A percentile compares a stretch with the other conserved stretches of the same genome.
phyloP scores from a whole-genome alignment of 2,329 filamentous ascomycete genomes.

The Fusarium multiceps region DNA sequence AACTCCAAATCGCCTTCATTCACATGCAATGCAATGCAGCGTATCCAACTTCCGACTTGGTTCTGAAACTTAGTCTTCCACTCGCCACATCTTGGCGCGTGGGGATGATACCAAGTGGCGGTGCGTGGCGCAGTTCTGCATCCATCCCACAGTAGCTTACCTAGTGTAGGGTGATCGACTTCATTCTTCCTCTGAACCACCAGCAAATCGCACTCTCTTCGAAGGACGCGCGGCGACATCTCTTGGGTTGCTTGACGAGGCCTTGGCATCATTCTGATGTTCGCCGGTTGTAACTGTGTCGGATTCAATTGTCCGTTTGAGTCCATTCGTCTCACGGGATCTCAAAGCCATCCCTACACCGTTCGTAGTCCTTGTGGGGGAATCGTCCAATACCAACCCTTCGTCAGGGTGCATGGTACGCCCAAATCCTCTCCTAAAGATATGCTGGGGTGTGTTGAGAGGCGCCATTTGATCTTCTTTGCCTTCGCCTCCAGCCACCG shows the following conservation, averaged over 20 bases:
- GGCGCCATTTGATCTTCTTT: slow-evolving; percentile 61
- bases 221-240: slow-evolving; percentile 43
- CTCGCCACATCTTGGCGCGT: slow-evolving; percentile 23
- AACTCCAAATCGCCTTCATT: slow-evolving; percentile 15
- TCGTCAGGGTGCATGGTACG: slow-evolving; percentile 57
- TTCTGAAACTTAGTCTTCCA: slow-evolving; percentile 34
- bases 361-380: slow-evolving; percentile 18
- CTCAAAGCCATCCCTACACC: slow-evolving; percentile 8
- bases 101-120: slow-evolving; percentile 7
- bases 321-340: slow-evolving; percentile 21
- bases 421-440: slow-evolving; percentile 65
- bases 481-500: slow-evolving; percentile 46
- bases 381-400: slow-evolving; percentile 53
- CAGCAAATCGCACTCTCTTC: slow-evolving; percentile 50
- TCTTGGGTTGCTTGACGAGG: slow-evolving; percentile 22
- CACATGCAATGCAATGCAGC: slow-evolving; percentile 3
- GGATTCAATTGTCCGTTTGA: slow-evolving; percentile 43
- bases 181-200: slow-evolving; percentile 10
- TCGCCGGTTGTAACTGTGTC: slow-evolving; percentile 26
- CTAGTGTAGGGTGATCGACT: background rate
- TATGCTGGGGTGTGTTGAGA: slow-evolving; percentile 57
- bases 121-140: slow-evolving; percentile 20
- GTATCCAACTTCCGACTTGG: slow-evolving; percentile 37
- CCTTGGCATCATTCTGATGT: slow-evolving; percentile 13
- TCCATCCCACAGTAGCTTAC: background rate